A percentile compares a stretch with the other conserved stretches of the same genome.
Conservation (phyloP, 192 early-diverging fungal genomes). For the Coemansia sp. region DNA sequence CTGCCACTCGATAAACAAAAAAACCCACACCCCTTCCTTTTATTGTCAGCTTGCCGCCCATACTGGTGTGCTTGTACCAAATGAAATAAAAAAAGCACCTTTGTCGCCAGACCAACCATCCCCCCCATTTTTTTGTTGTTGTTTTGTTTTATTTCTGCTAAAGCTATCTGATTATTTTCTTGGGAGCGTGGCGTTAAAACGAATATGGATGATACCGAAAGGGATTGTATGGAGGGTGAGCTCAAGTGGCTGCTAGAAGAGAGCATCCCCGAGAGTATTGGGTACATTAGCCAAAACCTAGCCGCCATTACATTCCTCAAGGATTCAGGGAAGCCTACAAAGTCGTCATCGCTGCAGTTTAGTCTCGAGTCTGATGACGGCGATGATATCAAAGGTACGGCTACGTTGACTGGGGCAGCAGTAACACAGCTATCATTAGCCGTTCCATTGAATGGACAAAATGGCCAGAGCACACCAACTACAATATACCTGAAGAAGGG, state of each 20-base stretch:
- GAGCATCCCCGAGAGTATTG: conserved; percentile 28
- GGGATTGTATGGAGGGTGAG: conserved; percentile 6
- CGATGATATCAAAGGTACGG: conserved; percentile 16
- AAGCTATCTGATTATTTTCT: too few relatives aligned
- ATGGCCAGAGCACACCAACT: conserved; percentile 8
- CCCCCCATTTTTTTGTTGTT: too few relatives aligned
- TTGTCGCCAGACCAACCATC: too few relatives aligned
- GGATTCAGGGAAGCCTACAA: background rate
- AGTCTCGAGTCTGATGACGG: background rate
- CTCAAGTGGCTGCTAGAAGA: conserved; percentile 28
- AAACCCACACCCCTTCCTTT: too few relatives aligned
- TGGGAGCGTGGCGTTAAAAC: too few relatives aligned
- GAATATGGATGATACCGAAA: background rate
- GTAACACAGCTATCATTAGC: conserved; percentile 37
- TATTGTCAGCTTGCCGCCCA: too few relatives aligned
- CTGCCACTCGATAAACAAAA: too few relatives aligned
- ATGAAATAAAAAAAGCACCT: too few relatives aligned
- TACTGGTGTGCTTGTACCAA: too few relatives aligned
- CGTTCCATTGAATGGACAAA: conserved; percentile 2
- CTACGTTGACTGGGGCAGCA: conserved; percentile 10
- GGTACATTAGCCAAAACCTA: conserved; percentile 1
- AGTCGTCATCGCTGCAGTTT: background rate
- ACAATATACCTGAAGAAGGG: conserved; percentile 30
- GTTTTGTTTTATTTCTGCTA: too few relatives aligned
- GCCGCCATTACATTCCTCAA: conserved; percentile 10